Evolutionary conservation across 148 eudicot genomes (phyloP).

Genomic region (Linanthus parryae): DNA sequence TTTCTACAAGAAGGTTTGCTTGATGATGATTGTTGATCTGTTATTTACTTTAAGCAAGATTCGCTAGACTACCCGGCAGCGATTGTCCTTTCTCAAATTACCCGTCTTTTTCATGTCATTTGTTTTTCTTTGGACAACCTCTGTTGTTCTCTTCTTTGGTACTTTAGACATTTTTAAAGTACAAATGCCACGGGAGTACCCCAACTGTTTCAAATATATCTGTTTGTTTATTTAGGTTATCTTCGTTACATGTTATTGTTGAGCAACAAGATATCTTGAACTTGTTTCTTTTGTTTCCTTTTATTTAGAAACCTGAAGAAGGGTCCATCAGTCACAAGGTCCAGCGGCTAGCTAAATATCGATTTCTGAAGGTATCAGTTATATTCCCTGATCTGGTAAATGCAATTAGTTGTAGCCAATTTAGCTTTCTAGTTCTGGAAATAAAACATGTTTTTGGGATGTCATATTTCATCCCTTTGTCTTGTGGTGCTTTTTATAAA

Average conservation of each 20-base stretch:
- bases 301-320: constrained; percentile 87
- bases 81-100: not conserved
- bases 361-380: constrained; percentile 74
- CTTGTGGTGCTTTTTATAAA: not conserved
- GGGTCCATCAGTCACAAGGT: constrained; percentile 94
- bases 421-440: constrained; percentile 7
- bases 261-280: too few species aligned
- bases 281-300: not conserved
- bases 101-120: not conserved
- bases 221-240: not conserved
- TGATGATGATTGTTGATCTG: not conserved
- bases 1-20: constrained; percentile 85
- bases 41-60: not conserved
- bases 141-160: not conserved
- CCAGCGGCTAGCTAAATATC: constrained; percentile 94
- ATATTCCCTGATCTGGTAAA: not conserved
- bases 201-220: not conserved
- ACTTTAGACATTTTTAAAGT: not conserved
- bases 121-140: not conserved
- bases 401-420: too few species aligned
- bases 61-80: not conserved
- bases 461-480: not conserved
- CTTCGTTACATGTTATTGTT: not conserved
- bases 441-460: too few species aligned
- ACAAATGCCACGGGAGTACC: not conserved